Conservation (phyloP, 345 rosid species). For the Populus simonii region DNA sequence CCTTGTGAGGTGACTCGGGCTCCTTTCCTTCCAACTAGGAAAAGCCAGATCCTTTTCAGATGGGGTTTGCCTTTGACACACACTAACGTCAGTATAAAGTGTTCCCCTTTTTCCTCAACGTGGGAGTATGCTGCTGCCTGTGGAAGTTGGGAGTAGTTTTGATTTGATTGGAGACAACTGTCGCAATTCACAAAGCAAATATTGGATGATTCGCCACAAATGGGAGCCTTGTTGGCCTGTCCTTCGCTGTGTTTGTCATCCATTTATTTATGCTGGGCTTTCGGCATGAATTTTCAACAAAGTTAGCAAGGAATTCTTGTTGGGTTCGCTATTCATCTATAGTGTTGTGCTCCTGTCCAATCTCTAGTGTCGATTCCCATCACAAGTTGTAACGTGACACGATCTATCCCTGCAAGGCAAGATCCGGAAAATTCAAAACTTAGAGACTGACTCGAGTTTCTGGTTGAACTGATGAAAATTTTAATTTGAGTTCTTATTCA, state of each 20-base stretch:
- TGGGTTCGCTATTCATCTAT: neutral
- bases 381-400: too few relatives aligned
- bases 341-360: too few relatives aligned
- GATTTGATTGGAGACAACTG: neutral
- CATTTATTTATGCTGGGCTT: neutral
- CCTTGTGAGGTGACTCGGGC: conserved; percentile 1
- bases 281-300: neutral
- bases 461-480: too few relatives aligned
- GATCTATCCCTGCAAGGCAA: too few relatives aligned
- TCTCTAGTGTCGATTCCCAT: neutral
- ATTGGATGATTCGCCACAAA: neutral
- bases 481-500: too few relatives aligned
- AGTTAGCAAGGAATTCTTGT: neutral
- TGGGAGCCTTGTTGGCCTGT: neutral
- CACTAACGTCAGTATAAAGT: neutral
- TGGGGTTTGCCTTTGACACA: neutral
- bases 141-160: neutral
- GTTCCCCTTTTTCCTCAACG: neutral
- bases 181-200: neutral
- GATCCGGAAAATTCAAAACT: too few relatives aligned
- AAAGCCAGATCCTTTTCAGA: neutral
- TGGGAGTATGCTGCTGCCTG: neutral
- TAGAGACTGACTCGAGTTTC: too few relatives aligned
- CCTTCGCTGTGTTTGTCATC: neutral
- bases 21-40: conserved; percentile 2